These are phyloP conservation scores for Moniliophthora roreri DNA, from an alignment of 1,284 basidiomycete species.

Conservation along the genomic window DNA sequence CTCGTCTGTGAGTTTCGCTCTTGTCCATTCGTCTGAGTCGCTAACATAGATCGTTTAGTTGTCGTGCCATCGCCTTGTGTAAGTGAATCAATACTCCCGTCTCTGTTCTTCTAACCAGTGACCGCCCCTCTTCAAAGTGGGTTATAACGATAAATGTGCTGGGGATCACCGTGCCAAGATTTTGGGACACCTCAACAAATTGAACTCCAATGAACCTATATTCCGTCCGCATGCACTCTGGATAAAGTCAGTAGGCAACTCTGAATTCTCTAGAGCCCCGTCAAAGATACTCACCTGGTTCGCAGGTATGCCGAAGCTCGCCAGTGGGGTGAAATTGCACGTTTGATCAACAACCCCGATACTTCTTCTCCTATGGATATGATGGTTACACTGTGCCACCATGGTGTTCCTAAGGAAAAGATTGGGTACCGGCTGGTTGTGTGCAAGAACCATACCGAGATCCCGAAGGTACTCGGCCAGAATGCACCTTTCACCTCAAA, in stretches of 20 bases:
- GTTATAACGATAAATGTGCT: neutral
- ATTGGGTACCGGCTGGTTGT: neutral
- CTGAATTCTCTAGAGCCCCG: too few relatives aligned
- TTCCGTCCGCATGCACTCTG: neutral
- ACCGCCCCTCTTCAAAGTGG: neutral
- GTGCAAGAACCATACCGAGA: neutral
- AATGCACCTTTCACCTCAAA: neutral
- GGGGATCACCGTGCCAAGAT: neutral
- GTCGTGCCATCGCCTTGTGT: constrained; percentile 1
- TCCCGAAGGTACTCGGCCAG: neutral
- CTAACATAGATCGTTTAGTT: neutral
- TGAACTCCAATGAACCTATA: neutral
- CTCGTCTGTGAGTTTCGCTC: neutral
- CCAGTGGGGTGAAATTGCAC: neutral
- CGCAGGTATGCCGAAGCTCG: constrained; percentile 1
- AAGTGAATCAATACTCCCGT: neutral
- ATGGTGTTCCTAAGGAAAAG: neutral
- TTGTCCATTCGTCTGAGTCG: neutral
- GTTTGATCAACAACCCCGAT: neutral
- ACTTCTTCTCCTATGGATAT: neutral
- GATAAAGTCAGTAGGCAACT: neutral
- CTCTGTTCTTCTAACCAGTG: neutral
- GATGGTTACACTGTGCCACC: neutral
- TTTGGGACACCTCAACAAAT: neutral
- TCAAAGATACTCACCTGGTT: neutral